These are phyloP conservation scores for Aquilaria malaccensis DNA, from an alignment of 345 rosid species.

Conservation along the genomic window DNA sequence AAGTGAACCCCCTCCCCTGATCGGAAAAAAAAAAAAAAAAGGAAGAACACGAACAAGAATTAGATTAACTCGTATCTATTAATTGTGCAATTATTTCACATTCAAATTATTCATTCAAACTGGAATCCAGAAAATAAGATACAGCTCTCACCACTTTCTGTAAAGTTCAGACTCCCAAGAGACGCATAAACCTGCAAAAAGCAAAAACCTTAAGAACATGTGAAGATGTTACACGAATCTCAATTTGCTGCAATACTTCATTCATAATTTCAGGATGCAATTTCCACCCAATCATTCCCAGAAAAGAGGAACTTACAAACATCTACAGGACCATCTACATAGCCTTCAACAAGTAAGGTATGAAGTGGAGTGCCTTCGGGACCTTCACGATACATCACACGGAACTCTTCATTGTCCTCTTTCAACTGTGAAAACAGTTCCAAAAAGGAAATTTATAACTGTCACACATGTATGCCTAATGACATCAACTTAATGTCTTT, in stretches of 20 bases:
- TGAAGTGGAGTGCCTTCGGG: constrained; percentile 75
- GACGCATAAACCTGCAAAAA: constrained; percentile 70
- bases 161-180: constrained; percentile 73
- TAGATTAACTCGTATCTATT: too few species aligned
- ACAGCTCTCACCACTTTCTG: constrained; percentile 64
- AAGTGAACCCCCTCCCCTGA: too few species aligned
- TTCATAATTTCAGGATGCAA: constrained; percentile 7
- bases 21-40: too few species aligned
- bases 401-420: constrained; percentile 69
- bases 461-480: too few species aligned
- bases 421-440: constrained; percentile 43
- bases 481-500: too few species aligned
- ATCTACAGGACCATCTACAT: constrained; percentile 79
- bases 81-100: too few species aligned
- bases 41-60: too few species aligned
- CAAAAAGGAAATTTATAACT: neutral
- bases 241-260: neutral
- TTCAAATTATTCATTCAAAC: too few species aligned
- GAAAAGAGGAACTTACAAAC: constrained; percentile 46
- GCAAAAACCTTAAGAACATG: constrained; percentile 9
- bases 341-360: constrained; percentile 90
- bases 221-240: constrained; percentile 3
- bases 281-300: constrained; percentile 1
- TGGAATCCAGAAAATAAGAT: neutral
- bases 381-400: constrained; percentile 96